Base-by-base conservation (phyloP, 148 eudicot genomes). In the Arctostaphylos glauca region DNA sequence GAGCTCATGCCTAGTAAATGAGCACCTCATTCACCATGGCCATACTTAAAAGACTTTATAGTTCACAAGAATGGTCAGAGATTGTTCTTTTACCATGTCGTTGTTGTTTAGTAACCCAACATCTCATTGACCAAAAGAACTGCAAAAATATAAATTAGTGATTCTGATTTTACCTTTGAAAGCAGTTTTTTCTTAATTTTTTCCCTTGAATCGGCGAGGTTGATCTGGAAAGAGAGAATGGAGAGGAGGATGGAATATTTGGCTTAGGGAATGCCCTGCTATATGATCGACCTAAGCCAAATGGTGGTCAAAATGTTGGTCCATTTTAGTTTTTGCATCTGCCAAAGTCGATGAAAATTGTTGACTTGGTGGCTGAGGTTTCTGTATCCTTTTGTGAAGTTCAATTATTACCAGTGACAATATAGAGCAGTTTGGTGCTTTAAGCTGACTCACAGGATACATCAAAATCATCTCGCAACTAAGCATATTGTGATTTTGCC, bases 351-450 rank as follows among this genome's bases (percentile, higher is more conserved):
- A 64, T 31, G 38, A 31, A 31, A 31, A 31, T 31, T 31, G 38
- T 9, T 64, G 70, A 64, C 70, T 23, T 21, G 43, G 70, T 64
- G 70, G 70, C 70, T 64, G 70, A 64, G 68, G 41, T 64, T 23
- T 3, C 23, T 25, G 41, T 23, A 64, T 64, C 41, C 8, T 64
- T 13, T 64, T 14, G 43, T 64, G 41, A 13, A 64, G 3, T 13
- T 23, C 15, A 64, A 21, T 16, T 64, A 0, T 64, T 66, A 12
- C 71, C 4, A 21, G 43, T 25, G 38, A 43, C n/a, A 70, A 46
- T 9, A 46, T 73, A 46, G 23, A 18, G 76, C 53, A 73, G 38
- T 31, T 31, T 5, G 31, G 16, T n/a, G 55, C 9, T 74, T n/a
- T 19, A 74, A 49, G 77, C 77, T 74, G 14, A 48, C 3, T 74